These are phyloP conservation scores for Aulographum hederae DNA, from an alignment of 2,329 filamentous ascomycete species.

Conservation along the genomic window DNA sequence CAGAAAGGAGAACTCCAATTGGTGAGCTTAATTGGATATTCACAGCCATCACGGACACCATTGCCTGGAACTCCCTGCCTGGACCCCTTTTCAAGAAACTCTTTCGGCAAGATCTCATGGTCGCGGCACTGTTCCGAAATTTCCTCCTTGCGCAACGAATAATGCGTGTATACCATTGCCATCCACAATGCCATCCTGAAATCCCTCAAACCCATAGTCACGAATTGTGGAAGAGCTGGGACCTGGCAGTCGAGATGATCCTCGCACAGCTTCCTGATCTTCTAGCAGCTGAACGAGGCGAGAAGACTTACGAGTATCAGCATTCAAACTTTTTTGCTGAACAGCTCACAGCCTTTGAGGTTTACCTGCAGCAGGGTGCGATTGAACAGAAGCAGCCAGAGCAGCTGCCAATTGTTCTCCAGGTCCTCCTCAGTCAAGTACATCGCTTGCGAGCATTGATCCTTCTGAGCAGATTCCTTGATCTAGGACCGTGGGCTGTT, in stretches of 20 bases:
- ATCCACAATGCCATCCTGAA: conserved; percentile 77
- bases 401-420: conserved; percentile 87
- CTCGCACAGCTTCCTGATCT: conserved; percentile 74
- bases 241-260: conserved; percentile 90
- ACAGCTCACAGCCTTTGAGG: conserved; percentile 90
- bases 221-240: conserved; percentile 93
- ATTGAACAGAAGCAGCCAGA: conserved; percentile 77
- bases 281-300: conserved; percentile 54
- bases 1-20: conserved; percentile 81
- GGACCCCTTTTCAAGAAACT: conserved; percentile 88
- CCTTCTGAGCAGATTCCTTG: conserved; percentile 78
- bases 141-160: conserved; percentile 87
- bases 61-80: conserved; percentile 90
- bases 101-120: conserved; percentile 94
- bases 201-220: conserved; percentile 93
- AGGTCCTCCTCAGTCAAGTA: conserved; percentile 89
- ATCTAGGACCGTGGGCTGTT: conserved; percentile 96
- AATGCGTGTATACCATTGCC: conserved; percentile 92
- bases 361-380: conserved; percentile 73
- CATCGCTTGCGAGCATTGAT: conserved; percentile 84
- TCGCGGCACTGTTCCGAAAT: conserved; percentile 92
- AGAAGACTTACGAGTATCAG: conserved; percentile 72
- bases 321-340: conserved; percentile 95
- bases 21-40: conserved; percentile 99
- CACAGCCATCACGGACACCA: conserved; percentile 95